These are phyloP conservation scores for Paecilomyces sp. DNA, from an alignment of 2,329 filamentous ascomycete genomes.

Conservation along the genomic window DNA sequence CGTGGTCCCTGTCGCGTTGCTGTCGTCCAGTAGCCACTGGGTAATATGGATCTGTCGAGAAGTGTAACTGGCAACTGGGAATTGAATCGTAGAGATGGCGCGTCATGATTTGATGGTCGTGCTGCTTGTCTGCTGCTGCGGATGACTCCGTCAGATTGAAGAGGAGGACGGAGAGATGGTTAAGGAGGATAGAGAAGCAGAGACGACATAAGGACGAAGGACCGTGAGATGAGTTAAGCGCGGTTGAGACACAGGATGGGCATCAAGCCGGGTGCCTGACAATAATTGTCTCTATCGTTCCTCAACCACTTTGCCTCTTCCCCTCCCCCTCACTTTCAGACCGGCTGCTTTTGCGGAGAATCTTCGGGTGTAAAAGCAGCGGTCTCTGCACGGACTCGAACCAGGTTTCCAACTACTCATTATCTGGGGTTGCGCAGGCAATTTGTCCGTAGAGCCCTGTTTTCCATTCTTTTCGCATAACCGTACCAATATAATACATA, in stretches of 20 bases:
- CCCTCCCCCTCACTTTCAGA: not conserved
- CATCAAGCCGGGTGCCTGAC: constrained; percentile 1
- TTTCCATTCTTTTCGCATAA: not conserved
- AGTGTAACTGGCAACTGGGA: constrained; percentile 4
- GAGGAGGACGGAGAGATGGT: constrained; percentile 1
- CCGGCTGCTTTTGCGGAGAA: not conserved
- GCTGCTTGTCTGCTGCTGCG: constrained; percentile 1
- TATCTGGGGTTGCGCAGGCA: not conserved
- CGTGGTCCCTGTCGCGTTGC: not conserved
- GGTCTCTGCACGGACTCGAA: not conserved
- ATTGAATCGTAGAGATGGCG: not conserved
- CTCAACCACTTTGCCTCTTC: not conserved
- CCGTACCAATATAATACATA: not conserved
- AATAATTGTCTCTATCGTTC: not conserved
- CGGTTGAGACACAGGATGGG: constrained; percentile 1
- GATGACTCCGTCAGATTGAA: constrained; percentile 2
- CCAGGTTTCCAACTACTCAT: not conserved
- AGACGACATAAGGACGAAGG: not conserved
- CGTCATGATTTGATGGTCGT: constrained; percentile 9
- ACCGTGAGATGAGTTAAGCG: not conserved
- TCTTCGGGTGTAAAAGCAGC: not conserved
- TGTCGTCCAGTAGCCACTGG: not conserved
- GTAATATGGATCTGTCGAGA: constrained; percentile 1
- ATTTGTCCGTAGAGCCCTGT: not conserved
- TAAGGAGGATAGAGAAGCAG: not conserved